phyloP scores from a whole-genome alignment of 768 basidiomycete species.

The Kondoa malvinella region DNA sequence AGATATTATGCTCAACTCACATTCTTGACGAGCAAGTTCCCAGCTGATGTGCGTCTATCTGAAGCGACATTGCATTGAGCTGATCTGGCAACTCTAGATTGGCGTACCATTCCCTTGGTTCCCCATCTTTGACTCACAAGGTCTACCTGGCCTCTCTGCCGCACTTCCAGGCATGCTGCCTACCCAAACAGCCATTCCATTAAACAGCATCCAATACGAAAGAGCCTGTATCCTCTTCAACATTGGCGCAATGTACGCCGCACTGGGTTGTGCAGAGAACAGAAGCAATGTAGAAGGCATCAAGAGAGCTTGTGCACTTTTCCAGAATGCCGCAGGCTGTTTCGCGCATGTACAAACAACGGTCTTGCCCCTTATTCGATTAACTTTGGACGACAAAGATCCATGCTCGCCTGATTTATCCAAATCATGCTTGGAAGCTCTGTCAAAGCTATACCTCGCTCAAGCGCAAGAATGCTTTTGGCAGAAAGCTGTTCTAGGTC shows the following conservation, averaged over 20 bases:
- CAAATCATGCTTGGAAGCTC: conserved; percentile 41
- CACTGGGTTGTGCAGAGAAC: conserved; percentile 55
- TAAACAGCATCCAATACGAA: conserved; percentile 67
- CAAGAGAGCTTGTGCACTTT: conserved; percentile 54
- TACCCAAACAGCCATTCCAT: conserved; percentile 42
- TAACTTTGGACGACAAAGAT: conserved; percentile 38
- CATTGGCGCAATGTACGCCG: conserved; percentile 66
- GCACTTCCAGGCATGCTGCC: conserved; percentile 52
- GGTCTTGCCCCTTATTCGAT: conserved; percentile 41
- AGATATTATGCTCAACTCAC: conserved; percentile 86
- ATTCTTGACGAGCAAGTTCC: conserved; percentile 68
- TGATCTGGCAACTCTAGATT: conserved; percentile 23
- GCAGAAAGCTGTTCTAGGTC: conserved; percentile 77
- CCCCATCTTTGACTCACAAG: conserved; percentile 18
- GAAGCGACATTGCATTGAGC: conserved; percentile 1
- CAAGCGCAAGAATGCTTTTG: conserved; percentile 95
- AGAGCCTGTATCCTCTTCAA: conserved; percentile 65
- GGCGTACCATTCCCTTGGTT: conserved; percentile 28
- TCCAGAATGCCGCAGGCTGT: conserved; percentile 56
- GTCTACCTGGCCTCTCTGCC: conserved; percentile 47
- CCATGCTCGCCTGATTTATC: conserved; percentile 53
- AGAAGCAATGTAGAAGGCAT: conserved; percentile 59
- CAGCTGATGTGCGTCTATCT: conserved; percentile 47
- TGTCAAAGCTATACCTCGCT: conserved; percentile 67
- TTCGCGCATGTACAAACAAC: conserved; percentile 46